phyloP scores from a whole-genome alignment of 2,329 filamentous ascomycete species.

The Pyrenochaeta sp. region DNA sequence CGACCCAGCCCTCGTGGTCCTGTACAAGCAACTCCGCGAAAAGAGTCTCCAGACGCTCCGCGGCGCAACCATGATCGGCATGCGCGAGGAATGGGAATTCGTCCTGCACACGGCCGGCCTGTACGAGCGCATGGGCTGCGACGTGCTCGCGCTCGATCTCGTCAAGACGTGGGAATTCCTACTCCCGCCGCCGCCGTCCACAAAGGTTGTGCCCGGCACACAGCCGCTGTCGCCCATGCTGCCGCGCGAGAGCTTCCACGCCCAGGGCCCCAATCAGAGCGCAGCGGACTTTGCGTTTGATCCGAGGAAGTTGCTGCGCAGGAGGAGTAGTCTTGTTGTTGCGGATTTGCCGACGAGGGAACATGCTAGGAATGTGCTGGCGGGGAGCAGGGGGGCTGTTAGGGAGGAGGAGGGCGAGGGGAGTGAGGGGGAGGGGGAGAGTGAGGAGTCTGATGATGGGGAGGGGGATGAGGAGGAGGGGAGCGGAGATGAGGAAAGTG shows the following conservation, averaged over 20 bases:
- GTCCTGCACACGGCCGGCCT: slow-evolving; percentile 83
- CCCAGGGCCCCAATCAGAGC: slow-evolving; percentile 21
- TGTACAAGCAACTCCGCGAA: slow-evolving; percentile 86
- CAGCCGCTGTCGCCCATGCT: slow-evolving; percentile 37
- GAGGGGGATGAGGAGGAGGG: slow-evolving; percentile 43
- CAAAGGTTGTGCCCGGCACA: slow-evolving; percentile 20
- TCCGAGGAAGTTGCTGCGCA: slow-evolving; percentile 71
- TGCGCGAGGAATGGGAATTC: slow-evolving; percentile 85
- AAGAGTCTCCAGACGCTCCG: slow-evolving; percentile 82
- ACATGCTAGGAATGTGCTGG: slow-evolving; percentile 28
- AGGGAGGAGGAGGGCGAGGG: slow-evolving; percentile 25
- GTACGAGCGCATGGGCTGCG: slow-evolving; percentile 92
- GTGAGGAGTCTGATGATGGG: slow-evolving; percentile 54
- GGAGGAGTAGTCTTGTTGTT: slow-evolving; percentile 80
- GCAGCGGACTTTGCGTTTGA: slow-evolving; percentile 56
- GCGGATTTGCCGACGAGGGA: slow-evolving; percentile 68
- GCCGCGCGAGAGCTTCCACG: slow-evolving; percentile 31
- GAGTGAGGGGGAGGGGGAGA: slow-evolving; percentile 51
- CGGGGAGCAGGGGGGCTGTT: slow-evolving; percentile 20
- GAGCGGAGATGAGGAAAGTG: slow-evolving; percentile 6
- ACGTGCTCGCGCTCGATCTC: slow-evolving; percentile 84
- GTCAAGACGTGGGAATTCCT: slow-evolving; percentile 85
- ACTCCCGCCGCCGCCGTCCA: slow-evolving; percentile 45
- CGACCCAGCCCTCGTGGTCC: slow-evolving; percentile 84
- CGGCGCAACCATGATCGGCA: slow-evolving; percentile 82